Base-by-base conservation (phyloP, 176 grass and related monocot genomes). In the Stipa capillata region DNA sequence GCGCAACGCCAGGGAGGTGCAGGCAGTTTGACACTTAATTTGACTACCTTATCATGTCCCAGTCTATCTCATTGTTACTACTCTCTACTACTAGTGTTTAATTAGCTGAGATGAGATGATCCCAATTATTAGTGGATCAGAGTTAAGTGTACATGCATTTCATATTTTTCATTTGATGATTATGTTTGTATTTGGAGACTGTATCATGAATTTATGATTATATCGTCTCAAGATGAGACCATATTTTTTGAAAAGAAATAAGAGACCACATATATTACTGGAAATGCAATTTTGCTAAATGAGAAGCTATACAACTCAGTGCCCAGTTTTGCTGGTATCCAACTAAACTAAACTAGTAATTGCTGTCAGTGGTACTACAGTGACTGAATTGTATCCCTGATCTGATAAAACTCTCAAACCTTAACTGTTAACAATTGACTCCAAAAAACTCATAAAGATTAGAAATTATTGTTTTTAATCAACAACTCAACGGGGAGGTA, bases 71-170 rank as follows among this genome's bases (percentile, higher is more conserved):
- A 17, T 31, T 62, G 74, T 29, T 32, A 17, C 27, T 61, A 32
- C 58, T n/a, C 5, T 33, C 20, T 51, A 41, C 43, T 42, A 51
- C 16, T 17, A 66, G 24, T 47, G 20, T 32, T 34, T 21, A 4
- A 77, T 20, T 80, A 79, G 75, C 18, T 40, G 5, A 34, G 23
- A 74, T 23, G 14, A 57, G 24, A 87, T 33, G 41, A 60, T 62
- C 51, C 79, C 63, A 7, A 4, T 25, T 77, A 82, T 51, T 81
- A 75, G 52, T 49, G 85, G 78, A 82, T 82, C 79, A 27, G 15
- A 75, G 7, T 7, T 82, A 34, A 43, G 3, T 62, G 25, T 33
- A 36, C 24, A 35, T 44, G 51, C 28, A 52, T 53, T 24, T 24
- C 27, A 70, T 32, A 48, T 20, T 69, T 28, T 69, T 45, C 13